These are phyloP conservation scores for Choanephora cucurbitarum DNA, from an alignment of 371 early-diverging fungal genomes.

Conservation along the genomic window DNA sequence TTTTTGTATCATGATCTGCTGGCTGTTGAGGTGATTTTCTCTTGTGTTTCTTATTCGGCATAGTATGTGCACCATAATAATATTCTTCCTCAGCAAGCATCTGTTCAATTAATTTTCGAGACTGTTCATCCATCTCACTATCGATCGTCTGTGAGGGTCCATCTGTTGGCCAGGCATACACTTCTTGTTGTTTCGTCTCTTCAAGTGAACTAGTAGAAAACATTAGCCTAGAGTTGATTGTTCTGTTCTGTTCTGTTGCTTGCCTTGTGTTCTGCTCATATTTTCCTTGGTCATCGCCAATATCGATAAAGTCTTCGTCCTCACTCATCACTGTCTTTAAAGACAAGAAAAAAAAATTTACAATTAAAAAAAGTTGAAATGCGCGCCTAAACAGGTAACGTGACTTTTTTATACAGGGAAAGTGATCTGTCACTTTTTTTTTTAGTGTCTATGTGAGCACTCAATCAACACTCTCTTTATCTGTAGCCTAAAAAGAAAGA, in stretches of 20 bases:
- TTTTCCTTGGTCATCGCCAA: conserved; percentile 27
- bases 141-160: neutral
- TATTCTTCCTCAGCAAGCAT: conserved; percentile 75
- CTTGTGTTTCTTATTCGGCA: conserved; percentile 19
- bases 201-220: neutral
- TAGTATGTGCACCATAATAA: conserved; percentile 51
- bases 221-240: too few relatives aligned
- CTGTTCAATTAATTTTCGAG: conserved; percentile 62
- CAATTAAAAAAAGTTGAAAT: too few relatives aligned
- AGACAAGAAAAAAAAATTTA: too few relatives aligned
- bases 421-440: too few relatives aligned
- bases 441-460: too few relatives aligned
- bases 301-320: conserved; percentile 35
- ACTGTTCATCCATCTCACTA: conserved; percentile 63
- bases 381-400: too few relatives aligned
- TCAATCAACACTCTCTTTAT: too few relatives aligned
- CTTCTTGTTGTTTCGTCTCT: neutral
- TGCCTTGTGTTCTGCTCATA: neutral
- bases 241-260: too few relatives aligned
- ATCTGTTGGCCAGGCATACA: neutral
- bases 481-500: too few relatives aligned
- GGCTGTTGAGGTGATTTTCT: neutral
- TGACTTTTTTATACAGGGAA: too few relatives aligned
- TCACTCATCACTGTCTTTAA: conserved; percentile 12
- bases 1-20: conserved; percentile 3